Conservation (phyloP, 2,329 filamentous ascomycete species). For the Scedosporium minutisporum region DNA sequence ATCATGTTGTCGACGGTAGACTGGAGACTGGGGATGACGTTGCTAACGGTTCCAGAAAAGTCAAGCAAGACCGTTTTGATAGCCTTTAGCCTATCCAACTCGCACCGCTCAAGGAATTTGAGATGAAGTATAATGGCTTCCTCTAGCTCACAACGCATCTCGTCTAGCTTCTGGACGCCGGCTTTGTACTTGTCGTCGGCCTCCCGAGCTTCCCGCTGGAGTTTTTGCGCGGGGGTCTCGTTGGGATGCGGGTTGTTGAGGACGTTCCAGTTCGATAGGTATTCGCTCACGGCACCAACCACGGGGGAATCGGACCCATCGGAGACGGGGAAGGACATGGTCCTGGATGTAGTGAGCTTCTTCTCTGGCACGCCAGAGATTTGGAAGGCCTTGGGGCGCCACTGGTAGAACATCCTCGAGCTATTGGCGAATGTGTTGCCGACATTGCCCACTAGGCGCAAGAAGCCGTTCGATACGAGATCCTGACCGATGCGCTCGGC, state of each 20-base stretch:
- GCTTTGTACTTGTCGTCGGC: slow-evolving; percentile 90
- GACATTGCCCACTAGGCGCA: slow-evolving; percentile 87
- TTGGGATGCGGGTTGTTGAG: slow-evolving; percentile 82
- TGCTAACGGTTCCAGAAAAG: slow-evolving; percentile 94
- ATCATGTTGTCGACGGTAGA: slow-evolving; percentile 98
- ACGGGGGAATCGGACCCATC: slow-evolving; percentile 61
- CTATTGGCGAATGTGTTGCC: slow-evolving; percentile 95
- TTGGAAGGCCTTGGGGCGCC: slow-evolving; percentile 86
- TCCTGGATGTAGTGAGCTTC: slow-evolving; percentile 62
- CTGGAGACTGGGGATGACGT: slow-evolving; percentile 92
- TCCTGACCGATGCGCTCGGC: slow-evolving; percentile 94
- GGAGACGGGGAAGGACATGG: slow-evolving; percentile 58
- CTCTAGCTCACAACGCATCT: slow-evolving; percentile 87
- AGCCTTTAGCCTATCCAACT: slow-evolving; percentile 89
- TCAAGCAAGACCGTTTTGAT: slow-evolving; percentile 97
- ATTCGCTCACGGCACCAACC: slow-evolving; percentile 76
- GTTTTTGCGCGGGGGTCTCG: slow-evolving; percentile 77
- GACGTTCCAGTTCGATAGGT: slow-evolving; percentile 85
- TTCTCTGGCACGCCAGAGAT: slow-evolving; percentile 81
- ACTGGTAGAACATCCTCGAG: slow-evolving; percentile 95
- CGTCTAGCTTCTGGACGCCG: slow-evolving; percentile 75
- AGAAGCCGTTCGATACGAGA: slow-evolving; percentile 72
- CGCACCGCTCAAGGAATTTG: slow-evolving; percentile 93
- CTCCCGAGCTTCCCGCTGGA: slow-evolving; percentile 81
- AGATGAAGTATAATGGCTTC: slow-evolving; percentile 89